phyloP scores from a whole-genome alignment of 2,329 filamentous ascomycete genomes.

The Ciborinia camelliae region DNA sequence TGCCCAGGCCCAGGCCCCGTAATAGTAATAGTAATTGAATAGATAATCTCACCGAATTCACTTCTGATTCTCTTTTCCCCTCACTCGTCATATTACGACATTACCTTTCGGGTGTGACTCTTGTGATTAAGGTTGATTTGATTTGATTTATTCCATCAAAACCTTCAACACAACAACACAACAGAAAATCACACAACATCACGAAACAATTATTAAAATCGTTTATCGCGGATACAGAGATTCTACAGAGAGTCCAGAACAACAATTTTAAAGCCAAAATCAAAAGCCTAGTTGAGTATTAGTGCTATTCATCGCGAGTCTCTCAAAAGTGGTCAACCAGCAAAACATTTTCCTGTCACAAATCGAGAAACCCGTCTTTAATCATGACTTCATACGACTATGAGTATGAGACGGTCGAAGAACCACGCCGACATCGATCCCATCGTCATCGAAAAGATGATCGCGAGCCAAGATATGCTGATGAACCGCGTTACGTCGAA shows the following conservation, averaged over 20 bases:
- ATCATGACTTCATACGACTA: conserved; percentile 26
- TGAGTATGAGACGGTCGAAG: conserved; percentile 27
- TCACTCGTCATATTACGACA: conserved; percentile 14
- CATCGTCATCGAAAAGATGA: conserved; percentile 37
- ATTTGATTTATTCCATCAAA: conserved; percentile 1
- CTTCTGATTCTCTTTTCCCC: conserved; percentile 11
- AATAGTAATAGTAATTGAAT: neutral
- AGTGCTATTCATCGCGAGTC: neutral
- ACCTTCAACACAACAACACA: neutral
- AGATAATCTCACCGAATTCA: conserved; percentile 18
- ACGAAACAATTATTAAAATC: neutral
- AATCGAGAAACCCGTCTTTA: conserved; percentile 13
- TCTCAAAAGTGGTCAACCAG: neutral
- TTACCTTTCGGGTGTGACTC: conserved; percentile 3
- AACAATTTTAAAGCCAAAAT: neutral
- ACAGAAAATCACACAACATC: neutral
- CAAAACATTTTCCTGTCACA: conserved; percentile 12
- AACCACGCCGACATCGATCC: conserved; percentile 32
- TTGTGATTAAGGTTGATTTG: neutral
- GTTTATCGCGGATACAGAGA: neutral
- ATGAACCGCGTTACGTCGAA: conserved; percentile 54
- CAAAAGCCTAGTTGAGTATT: conserved; percentile 8
- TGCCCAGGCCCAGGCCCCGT: too few species aligned
- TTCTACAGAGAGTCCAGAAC: neutral
- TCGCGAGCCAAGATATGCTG: conserved; percentile 48